Percentiles rank a stretch among this genome's conserved stretches.
These are phyloP conservation scores for Ensete glaucum DNA, from an alignment of 176 grass and related monocot genomes.

Conservation along the genomic window DNA sequence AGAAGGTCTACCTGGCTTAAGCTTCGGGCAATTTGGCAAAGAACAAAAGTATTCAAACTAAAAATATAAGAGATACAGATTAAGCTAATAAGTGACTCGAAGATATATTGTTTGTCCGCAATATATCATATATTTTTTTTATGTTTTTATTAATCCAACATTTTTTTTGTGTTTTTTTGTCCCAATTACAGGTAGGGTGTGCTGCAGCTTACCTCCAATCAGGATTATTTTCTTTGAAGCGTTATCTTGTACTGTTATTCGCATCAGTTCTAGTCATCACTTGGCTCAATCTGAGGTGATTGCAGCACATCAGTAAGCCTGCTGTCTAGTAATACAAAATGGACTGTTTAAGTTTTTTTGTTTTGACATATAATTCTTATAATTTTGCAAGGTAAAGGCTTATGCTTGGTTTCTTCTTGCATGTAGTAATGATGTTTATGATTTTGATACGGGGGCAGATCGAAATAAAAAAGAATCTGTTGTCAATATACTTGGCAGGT, in stretches of 20 bases:
- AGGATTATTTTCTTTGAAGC: conserved; percentile 47
- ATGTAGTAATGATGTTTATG: conserved; percentile 81
- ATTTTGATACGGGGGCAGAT: conserved; percentile 74
- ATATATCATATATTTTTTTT: not conserved
- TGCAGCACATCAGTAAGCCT: not conserved
- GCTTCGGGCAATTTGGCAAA: too few species aligned
- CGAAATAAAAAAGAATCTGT: conserved; percentile 83
- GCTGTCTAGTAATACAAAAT: not conserved
- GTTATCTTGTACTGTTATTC: conserved; percentile 45
- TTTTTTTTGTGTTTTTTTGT: not conserved
- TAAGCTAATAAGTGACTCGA: too few species aligned
- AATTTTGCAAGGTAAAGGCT: not conserved
- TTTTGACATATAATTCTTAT: not conserved
- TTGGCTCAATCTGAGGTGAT: conserved; percentile 89
- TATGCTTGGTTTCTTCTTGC: conserved; percentile 16
- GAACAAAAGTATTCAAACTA: too few species aligned
- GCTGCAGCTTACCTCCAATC: conserved; percentile 53
- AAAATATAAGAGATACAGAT: too few species aligned
- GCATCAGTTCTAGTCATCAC: conserved; percentile 68
- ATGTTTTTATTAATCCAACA: not conserved
- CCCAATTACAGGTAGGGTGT: conserved; percentile 42
- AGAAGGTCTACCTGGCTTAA: too few species aligned
- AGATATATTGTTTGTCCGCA: not conserved
- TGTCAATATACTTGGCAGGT: conserved; percentile 89
- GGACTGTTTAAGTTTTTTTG: too few species aligned